Evolutionary conservation across 495 filamentous ascomycete genomes (phyloP).

Genomic region (Cairneyella variabilis): DNA sequence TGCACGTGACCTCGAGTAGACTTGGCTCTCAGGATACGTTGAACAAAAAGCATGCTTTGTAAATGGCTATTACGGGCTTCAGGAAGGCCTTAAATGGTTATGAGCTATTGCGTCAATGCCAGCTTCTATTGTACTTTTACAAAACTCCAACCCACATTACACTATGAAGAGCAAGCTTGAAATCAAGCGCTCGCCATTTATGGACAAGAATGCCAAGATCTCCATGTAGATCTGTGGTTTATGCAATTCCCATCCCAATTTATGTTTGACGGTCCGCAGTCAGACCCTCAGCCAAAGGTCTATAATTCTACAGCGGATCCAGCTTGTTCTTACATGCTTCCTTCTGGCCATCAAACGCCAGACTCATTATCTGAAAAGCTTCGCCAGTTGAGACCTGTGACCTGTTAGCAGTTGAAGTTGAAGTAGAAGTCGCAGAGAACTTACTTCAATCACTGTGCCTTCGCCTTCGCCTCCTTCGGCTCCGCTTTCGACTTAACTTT

Average conservation of each 20-base stretch:
- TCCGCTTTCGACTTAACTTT: conserved; percentile 29
- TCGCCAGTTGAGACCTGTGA: too few relatives aligned
- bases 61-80: too few relatives aligned
- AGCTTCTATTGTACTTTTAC: conserved; percentile 12
- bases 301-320: conserved; percentile 5
- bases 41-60: too few relatives aligned
- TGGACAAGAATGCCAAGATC: conserved; percentile 15
- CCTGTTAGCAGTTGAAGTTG: too few relatives aligned
- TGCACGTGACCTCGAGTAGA: not conserved
- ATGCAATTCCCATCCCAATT: conserved; percentile 15
- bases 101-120: not conserved
- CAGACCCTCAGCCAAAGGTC: not conserved
- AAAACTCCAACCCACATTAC: conserved; percentile 16
- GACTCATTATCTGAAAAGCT: too few relatives aligned
- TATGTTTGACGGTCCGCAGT: conserved; percentile 1
- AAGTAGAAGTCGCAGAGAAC: too few relatives aligned
- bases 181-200: conserved; percentile 3
- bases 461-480: not conserved
- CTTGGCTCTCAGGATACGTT: too few relatives aligned
- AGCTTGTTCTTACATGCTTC: too few relatives aligned
- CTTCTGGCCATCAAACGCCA: too few relatives aligned
- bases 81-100: too few relatives aligned
- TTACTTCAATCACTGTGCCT: too few relatives aligned
- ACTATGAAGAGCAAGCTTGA: conserved; percentile 2
- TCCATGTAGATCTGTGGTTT: conserved; percentile 3